Conservation (phyloP, 2,329 filamentous ascomycete genomes). For the Diaporthe ilicicola region DNA sequence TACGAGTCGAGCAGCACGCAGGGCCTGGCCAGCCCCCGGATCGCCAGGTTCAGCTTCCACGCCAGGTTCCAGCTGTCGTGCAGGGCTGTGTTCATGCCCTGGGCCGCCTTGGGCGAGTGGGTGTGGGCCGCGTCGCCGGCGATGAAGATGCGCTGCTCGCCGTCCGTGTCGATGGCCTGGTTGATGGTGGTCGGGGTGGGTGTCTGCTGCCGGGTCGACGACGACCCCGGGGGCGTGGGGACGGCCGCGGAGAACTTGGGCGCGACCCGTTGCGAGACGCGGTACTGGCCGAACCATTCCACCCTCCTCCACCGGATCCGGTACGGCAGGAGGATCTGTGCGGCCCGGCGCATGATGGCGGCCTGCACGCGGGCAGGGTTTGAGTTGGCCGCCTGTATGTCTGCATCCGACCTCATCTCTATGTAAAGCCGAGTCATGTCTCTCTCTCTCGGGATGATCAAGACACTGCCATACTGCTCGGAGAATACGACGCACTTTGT, state of each 20-base stretch:
- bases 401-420: constrained; percentile 59
- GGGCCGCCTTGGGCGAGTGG: constrained; percentile 76
- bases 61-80: constrained; percentile 69
- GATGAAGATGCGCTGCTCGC: constrained; percentile 68
- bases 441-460: constrained; percentile 78
- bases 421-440: constrained; percentile 75
- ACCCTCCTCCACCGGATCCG: constrained; percentile 65
- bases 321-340: constrained; percentile 67
- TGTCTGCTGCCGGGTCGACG: constrained; percentile 3
- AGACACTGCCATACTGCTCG: constrained; percentile 71
- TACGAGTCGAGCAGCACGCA: constrained; percentile 65
- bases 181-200: not conserved
- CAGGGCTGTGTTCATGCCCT: constrained; percentile 72
- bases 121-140: constrained; percentile 77
- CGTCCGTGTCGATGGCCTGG: not conserved
- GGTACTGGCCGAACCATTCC: constrained; percentile 78
- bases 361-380: constrained; percentile 53
- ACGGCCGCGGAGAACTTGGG: constrained; percentile 69
- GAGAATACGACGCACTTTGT: constrained; percentile 76
- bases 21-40: constrained; percentile 63
- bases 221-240: not conserved
- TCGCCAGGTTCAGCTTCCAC: constrained; percentile 61
- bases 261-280: constrained; percentile 76
- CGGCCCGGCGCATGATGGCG: constrained; percentile 75
- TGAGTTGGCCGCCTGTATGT: constrained; percentile 56